Percentiles rank a stretch among this genome's conserved stretches.
Conservation (phyloP, 1,284 basidiomycete species). For the Rhodotorula sp. region DNA sequence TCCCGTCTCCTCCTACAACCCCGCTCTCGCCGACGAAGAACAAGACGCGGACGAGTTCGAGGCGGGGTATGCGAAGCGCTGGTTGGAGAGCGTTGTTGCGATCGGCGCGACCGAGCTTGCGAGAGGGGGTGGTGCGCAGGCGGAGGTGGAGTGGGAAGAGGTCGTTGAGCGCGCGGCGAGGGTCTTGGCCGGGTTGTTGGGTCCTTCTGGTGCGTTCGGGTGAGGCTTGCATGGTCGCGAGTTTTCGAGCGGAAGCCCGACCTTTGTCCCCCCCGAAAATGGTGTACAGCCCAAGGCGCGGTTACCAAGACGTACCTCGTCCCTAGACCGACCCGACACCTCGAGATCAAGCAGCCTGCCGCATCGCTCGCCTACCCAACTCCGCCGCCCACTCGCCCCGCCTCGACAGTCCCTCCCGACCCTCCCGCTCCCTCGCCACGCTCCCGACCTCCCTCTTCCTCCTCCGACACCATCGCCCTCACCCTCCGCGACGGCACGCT, state of each 20-base stretch:
- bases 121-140: neutral
- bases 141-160: slow-evolving; percentile 13
- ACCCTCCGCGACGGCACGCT: slow-evolving; percentile 27
- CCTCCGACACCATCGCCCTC: neutral
- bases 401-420: neutral
- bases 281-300: slow-evolving; percentile 10
- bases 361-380: neutral
- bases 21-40: neutral
- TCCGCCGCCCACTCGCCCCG: neutral
- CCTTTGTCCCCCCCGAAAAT: too few species aligned
- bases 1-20: neutral
- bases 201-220: neutral
- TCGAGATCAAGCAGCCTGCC: neutral
- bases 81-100: slow-evolving; percentile 24
- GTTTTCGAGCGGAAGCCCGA: neutral
- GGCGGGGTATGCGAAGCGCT: slow-evolving; percentile 1
- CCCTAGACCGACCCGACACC: neutral
- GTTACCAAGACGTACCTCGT: slow-evolving; percentile 15
- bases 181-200: slow-evolving; percentile 16
- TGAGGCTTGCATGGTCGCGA: neutral
- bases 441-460: too few species aligned
- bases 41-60: slow-evolving; percentile 22
- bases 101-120: neutral
- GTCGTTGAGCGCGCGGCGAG: slow-evolving; percentile 11
- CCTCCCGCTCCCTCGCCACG: neutral